Base-by-base conservation (phyloP, 2,329 filamentous ascomycete species). In the Fusarium veterinarium region DNA sequence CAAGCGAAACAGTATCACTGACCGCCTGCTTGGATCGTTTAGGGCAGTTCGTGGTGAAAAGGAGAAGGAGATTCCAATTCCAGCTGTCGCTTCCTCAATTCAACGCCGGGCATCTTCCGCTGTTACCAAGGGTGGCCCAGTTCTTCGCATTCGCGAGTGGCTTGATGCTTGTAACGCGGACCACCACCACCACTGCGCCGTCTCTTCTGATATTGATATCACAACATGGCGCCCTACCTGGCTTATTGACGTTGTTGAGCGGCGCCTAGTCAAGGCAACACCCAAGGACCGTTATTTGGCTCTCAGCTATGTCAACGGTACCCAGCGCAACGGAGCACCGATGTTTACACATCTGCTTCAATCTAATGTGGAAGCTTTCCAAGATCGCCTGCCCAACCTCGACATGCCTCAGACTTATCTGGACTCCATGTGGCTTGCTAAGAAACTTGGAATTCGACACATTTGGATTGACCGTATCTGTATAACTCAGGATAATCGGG, bases 381-480 rank as follows among this genome's bases (percentile, higher is more conserved):
- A 82, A 67, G 75, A 79, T 31, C 75, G 68, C 8, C 69, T 85
- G 20, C 79, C 81, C 8, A 83, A 84, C 20, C 71, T 76, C 13
- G 81, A 83, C 20, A 75, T 85, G 20, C 83, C 82, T 40, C 79
- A 81, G 57, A 84, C 83, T 8, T 82, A 85, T 60, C 61, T 81
- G n/a, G 84, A 85, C 67, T 83, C 83, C 65, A 83, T 86, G 68
- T 84, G 83, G 81, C 74, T 86, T 25, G 78, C 83, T 30, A 82
- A 80, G 67, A 85, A 84, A 75, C 77, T 86, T 16, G 82, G 82
- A 2, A 79, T 85, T 28, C 81, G 81, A 5, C 81, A 84, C 62
- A 77, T 87, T 25, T 87, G 85, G 85, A 81, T 86, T 38, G 85
- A 87, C 68, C 79, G 81, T 38, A 77, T 85, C 52, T 85, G 84